Evolutionary conservation across 2,329 filamentous ascomycete species (phyloP).

Genomic region (Curvularia eragrostidis): DNA sequence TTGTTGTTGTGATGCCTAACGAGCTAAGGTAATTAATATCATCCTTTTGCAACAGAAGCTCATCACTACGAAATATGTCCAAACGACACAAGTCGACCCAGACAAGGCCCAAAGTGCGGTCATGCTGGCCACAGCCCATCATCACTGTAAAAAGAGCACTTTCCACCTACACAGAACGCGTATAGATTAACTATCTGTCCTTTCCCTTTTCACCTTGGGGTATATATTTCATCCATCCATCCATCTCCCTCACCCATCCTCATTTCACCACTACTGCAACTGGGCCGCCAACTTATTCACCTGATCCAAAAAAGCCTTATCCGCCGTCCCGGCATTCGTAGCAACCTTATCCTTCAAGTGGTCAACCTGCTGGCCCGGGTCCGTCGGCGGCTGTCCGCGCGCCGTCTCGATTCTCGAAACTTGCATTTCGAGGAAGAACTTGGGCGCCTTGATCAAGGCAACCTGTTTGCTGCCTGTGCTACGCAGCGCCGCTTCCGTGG

Average conservation of each 20-base stretch:
- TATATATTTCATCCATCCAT: background rate
- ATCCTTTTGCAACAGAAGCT: too few species aligned
- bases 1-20: background rate
- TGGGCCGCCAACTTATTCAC: slow-evolving; percentile 48
- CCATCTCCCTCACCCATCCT: background rate
- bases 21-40: background rate
- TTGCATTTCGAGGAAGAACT: slow-evolving; percentile 68
- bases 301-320: slow-evolving; percentile 59
- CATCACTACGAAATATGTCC: background rate
- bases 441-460: slow-evolving; percentile 62
- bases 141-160: background rate
- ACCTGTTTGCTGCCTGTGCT: slow-evolving; percentile 60
- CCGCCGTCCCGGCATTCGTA: slow-evolving; percentile 61
- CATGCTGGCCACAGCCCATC: background rate
- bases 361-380: slow-evolving; percentile 61
- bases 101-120: background rate
- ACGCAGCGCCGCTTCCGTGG: slow-evolving; percentile 66
- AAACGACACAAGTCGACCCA: background rate
- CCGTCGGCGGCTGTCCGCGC: slow-evolving; percentile 61
- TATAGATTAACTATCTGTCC: background rate
- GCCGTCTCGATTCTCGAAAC: slow-evolving; percentile 66
- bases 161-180: background rate
- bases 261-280: slow-evolving; percentile 15
- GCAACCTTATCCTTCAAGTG: slow-evolving; percentile 65
- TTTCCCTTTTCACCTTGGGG: background rate